Evolutionary conservation across 805 yeast genomes (phyloP).

Genomic region (Schwanniomyces vanrijiae): DNA sequence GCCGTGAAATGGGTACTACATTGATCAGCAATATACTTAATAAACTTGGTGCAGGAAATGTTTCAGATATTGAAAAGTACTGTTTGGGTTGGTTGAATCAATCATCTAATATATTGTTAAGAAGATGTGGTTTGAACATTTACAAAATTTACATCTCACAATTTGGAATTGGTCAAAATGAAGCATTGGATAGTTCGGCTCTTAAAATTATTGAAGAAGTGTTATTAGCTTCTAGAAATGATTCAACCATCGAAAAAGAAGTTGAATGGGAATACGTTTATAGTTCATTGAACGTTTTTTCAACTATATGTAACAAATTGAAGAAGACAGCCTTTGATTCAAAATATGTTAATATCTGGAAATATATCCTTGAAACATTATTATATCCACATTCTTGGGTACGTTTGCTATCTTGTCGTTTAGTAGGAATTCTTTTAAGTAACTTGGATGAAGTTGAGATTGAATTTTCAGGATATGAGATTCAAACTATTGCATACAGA

Average conservation of each 20-base stretch:
- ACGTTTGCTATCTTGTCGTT: constrained; percentile 62
- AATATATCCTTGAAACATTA: constrained; percentile 49
- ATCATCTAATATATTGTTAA: constrained; percentile 48
- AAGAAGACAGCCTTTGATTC: constrained; percentile 27
- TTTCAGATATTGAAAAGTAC: constrained; percentile 41
- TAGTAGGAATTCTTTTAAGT: constrained; percentile 53
- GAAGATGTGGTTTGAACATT: constrained; percentile 73
- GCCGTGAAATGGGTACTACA: constrained; percentile 80
- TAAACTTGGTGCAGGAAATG: constrained; percentile 40
- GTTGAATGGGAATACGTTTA: constrained; percentile 80
- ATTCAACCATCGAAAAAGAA: constrained; percentile 35
- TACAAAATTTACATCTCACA: constrained; percentile 61
- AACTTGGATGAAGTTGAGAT: constrained; percentile 38
- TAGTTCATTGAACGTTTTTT: constrained; percentile 55
- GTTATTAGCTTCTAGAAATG: constrained; percentile 28
- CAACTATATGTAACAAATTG: constrained; percentile 38
- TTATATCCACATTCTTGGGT: constrained; percentile 94
- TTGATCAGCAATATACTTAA: constrained; percentile 56
- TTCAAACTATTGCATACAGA: constrained; percentile 70
- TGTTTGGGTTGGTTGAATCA: constrained; percentile 64
- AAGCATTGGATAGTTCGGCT: constrained; percentile 41
- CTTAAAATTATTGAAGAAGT: constrained; percentile 21
- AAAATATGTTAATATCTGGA: constrained; percentile 48
- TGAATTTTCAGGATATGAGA: constrained; percentile 37
- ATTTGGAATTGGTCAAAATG: constrained; percentile 41